A percentile compares a stretch with the other conserved stretches of the same genome.
Conservation (phyloP, 139 green algal genomes). For the Chlorella ohadii region DNA sequence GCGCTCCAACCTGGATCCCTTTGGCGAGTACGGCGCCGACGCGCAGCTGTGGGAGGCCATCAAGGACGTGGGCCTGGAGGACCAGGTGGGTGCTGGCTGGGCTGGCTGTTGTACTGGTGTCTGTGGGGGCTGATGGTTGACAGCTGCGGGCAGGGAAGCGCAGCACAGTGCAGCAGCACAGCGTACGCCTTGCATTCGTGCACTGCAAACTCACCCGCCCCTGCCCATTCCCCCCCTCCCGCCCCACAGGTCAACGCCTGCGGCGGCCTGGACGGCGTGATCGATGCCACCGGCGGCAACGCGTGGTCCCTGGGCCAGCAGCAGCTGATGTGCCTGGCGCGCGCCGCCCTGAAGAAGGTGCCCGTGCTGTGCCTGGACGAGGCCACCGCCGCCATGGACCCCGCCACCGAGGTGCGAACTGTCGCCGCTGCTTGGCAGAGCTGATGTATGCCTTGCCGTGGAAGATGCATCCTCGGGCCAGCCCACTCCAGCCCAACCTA, state of each 20-base stretch:
- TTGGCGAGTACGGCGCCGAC: constrained; percentile 62
- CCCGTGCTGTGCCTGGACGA: constrained; percentile 89
- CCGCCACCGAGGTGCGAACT: constrained; percentile 4
- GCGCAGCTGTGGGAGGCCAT: constrained; percentile 52
- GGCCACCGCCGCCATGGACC: constrained; percentile 78
- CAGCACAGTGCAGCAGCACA: too few relatives aligned
- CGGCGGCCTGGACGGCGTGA: constrained; percentile 83
- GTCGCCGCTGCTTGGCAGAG: too few relatives aligned
- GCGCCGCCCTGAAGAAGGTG: constrained; percentile 78
- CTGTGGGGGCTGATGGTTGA: neutral
- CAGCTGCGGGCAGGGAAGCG: too few relatives aligned
- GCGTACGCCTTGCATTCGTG: too few relatives aligned
- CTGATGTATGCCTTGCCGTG: too few relatives aligned
- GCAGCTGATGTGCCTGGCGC: constrained; percentile 92
- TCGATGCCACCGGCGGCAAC: constrained; percentile 93
- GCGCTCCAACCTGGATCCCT: constrained; percentile 94
- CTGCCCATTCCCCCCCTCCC: neutral
- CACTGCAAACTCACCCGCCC: neutral
- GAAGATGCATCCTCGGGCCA: too few relatives aligned
- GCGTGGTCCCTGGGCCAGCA: constrained; percentile 85
- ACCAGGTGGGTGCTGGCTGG: constrained; percentile 15
- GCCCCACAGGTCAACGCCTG: constrained; percentile 25
- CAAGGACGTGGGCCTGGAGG: constrained; percentile 44
- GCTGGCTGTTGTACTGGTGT: too few relatives aligned
- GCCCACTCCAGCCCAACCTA: too few relatives aligned